Conservation (phyloP, 2,329 filamentous ascomycete genomes). For the Colletotrichum sp. region DNA sequence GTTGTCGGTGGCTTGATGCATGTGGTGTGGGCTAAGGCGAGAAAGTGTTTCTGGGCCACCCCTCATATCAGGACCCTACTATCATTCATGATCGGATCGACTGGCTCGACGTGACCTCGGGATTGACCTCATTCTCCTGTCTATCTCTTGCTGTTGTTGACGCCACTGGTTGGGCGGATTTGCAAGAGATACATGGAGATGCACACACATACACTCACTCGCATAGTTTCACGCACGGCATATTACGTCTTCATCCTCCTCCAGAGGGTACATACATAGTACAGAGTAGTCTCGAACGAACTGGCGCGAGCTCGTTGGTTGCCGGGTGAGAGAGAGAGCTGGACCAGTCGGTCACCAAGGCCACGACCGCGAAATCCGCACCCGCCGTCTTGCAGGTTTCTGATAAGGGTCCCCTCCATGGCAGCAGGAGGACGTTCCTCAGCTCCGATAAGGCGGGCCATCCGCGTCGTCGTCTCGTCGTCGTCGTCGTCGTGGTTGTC, state of each 20-base stretch:
- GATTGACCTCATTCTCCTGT: neutral
- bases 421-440: neutral
- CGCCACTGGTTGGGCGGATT: neutral
- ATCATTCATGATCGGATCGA: constrained; percentile 1
- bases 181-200: constrained; percentile 1
- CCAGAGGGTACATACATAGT: neutral
- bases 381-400: constrained; percentile 14
- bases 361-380: constrained; percentile 6
- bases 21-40: constrained; percentile 8
- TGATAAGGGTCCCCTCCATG: constrained; percentile 8
- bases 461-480: neutral
- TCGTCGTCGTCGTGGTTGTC: neutral
- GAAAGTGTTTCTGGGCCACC: neutral
- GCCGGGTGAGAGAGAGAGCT: neutral
- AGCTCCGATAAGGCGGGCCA: constrained; percentile 10
- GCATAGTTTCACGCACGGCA: neutral
- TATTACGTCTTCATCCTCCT: neutral
- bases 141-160: constrained; percentile 5
- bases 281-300: neutral
- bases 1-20: constrained; percentile 18
- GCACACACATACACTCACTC: neutral
- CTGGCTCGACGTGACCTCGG: neutral
- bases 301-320: neutral
- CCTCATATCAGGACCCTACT: constrained; percentile 10
- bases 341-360: neutral